Base-by-base conservation (phyloP, 2,329 filamentous ascomycete genomes). In the Aspergillus tanneri region DNA sequence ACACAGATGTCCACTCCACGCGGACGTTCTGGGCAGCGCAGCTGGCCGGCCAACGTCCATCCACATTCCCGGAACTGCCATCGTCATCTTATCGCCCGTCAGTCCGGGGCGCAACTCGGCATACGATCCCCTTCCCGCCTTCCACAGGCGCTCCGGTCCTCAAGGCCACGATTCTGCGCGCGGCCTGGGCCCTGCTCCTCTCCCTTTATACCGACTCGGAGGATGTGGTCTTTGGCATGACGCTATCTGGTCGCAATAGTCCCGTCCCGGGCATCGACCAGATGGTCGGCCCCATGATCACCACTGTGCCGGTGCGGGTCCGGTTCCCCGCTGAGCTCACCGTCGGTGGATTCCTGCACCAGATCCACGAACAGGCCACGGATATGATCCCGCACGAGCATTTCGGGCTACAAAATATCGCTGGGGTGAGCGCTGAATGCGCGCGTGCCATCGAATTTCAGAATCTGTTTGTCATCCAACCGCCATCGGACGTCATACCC, bases 321-420 rank as follows among this genome's bases (percentile, higher is more conserved):
- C 10, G 10, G 8, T 10, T 55, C 7, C 3, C 40, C 6, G 16
- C 32, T 3, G 23, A 25, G 0, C 3, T 21, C 2, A 65, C 65
- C 16, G 62, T 68, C 1, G 59, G 64, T 0, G 72, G 78, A 28
- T 84, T 77, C 50, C 66, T 85, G 4, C 71, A 77, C 30, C 63
- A 69, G 2, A 72, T 85, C 3, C 81, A 84, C 35, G 66, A 76
- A 24, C 73, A 77, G 47, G 77, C 74, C 0, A 68, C 79, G 0
- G 66, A 71, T 4, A 75, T 79, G 46, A 82, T 83, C 2, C 76
- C 79, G 0, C 77, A 83, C 56, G 80, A 86, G 65, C 81, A 86
- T 59, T 73, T 79, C 5, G 72, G 72, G 3, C 37, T 75, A 16
- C 70, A 72, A 42, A 65, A 72, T 38, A 74, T 75, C 49, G 76